Conservation (phyloP, 2,329 filamentous ascomycete genomes). For the Fusarium irregulare region DNA sequence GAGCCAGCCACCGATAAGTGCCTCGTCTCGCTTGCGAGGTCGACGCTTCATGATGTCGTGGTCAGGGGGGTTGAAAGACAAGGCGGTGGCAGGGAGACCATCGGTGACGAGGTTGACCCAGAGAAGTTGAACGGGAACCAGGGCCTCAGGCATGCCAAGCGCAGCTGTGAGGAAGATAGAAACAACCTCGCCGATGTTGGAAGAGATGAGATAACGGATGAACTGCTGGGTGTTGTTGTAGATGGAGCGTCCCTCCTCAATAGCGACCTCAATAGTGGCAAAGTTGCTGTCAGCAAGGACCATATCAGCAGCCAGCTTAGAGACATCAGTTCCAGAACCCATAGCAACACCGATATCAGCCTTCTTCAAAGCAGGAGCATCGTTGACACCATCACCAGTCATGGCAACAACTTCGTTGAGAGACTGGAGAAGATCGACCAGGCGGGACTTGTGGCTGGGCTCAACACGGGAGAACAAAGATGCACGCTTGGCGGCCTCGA, state of each 20-base stretch:
- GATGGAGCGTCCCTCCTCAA: slow-evolving; percentile 97
- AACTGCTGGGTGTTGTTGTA: slow-evolving; percentile 99
- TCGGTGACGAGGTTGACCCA: slow-evolving; percentile 99
- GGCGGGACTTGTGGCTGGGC: slow-evolving; percentile 94
- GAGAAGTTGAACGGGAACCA: slow-evolving; percentile 95
- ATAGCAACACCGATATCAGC: slow-evolving; percentile 99
- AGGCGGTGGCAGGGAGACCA: slow-evolving; percentile 92
- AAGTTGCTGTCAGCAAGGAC: slow-evolving; percentile 99
- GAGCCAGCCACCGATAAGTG: slow-evolving; percentile 92
- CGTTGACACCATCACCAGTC: slow-evolving; percentile 99
- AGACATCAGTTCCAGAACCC: slow-evolving; percentile 97
- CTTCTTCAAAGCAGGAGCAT: slow-evolving; percentile 97
- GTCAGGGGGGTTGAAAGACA: slow-evolving; percentile 99
- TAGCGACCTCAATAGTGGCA: slow-evolving; percentile 93
- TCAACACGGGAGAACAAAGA: slow-evolving; percentile 97
- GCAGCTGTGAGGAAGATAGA: slow-evolving; percentile 98
- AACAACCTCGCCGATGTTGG: slow-evolving; percentile 98
- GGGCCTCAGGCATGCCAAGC: slow-evolving; percentile 94
- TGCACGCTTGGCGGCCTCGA: slow-evolving; percentile 84
- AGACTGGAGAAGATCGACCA: slow-evolving; percentile 95
- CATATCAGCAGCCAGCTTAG: slow-evolving; percentile 97
- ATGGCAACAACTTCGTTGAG: slow-evolving; percentile 96
- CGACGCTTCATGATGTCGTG: slow-evolving; percentile 96
- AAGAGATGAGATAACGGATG: slow-evolving; percentile 98
- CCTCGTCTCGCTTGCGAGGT: slow-evolving; percentile 91